These are phyloP conservation scores for Pharus latifolius DNA, from an alignment of 176 grass and related monocot species.

Conservation along the genomic window DNA sequence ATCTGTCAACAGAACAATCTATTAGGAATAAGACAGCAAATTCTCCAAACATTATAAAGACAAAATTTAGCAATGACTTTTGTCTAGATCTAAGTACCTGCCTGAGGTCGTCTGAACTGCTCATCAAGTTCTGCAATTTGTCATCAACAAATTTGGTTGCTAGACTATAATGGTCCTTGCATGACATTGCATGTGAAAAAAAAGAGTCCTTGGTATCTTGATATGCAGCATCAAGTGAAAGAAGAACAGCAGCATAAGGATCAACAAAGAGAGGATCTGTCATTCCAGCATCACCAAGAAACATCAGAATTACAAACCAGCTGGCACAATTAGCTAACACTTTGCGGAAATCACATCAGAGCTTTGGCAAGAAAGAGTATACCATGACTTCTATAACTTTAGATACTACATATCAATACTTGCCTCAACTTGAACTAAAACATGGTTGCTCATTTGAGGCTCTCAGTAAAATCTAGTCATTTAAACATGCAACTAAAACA, in stretches of 20 bases:
- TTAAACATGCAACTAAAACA: neutral
- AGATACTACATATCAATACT: neutral
- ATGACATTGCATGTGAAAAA: conserved; percentile 11
- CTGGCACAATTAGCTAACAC: neutral
- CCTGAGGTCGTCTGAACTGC: conserved; percentile 46
- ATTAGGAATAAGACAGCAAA: conserved; percentile 54
- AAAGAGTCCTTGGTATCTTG: conserved; percentile 12
- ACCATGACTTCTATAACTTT: neutral
- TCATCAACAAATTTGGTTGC: conserved; percentile 84
- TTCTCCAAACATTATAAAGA: conserved; percentile 5
- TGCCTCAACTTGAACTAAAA: neutral
- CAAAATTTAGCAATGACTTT: neutral
- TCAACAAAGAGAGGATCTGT: conserved; percentile 89
- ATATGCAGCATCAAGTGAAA: conserved; percentile 31
- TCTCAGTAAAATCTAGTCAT: no score
- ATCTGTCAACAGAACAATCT: conserved; percentile 98
- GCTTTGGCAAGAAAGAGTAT: neutral
- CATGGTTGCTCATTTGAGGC: neutral
- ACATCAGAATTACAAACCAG: neutral
- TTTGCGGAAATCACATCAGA: neutral
- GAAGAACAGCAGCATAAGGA: conserved; percentile 65
- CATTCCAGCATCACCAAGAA: neutral
- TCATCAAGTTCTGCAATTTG: conserved; percentile 46
- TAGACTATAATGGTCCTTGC: conserved; percentile 38
- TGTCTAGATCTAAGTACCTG: conserved; percentile 57